Percentiles rank a stretch among this genome's conserved stretches.
phyloP scores from a whole-genome alignment of 192 early-diverging fungal genomes.

The Entomortierella parvispora region DNA sequence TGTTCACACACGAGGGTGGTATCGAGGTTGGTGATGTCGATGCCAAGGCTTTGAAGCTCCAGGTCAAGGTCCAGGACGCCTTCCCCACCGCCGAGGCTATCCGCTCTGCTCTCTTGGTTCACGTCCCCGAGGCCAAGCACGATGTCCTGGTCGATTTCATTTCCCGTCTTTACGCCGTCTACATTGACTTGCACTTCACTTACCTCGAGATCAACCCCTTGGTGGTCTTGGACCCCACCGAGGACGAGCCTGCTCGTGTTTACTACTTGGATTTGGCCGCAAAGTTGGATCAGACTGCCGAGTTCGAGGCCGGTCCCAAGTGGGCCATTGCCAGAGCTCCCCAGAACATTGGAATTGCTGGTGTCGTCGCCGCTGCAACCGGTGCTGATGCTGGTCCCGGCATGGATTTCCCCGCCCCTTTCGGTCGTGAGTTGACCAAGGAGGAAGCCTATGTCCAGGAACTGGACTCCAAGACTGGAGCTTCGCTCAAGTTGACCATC shows the following conservation, averaged over 20 bases:
- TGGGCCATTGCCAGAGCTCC: slow-evolving; percentile 87
- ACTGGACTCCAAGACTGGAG: slow-evolving; percentile 96
- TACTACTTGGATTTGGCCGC: slow-evolving; percentile 95
- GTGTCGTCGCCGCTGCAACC: slow-evolving; percentile 17
- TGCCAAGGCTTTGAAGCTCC: slow-evolving; percentile 88
- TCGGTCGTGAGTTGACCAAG: slow-evolving; percentile 92
- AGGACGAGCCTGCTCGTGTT: slow-evolving; percentile 69
- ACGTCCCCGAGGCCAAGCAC: slow-evolving; percentile 71
- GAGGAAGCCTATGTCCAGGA: slow-evolving; percentile 98
- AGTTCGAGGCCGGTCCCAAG: slow-evolving; percentile 94
- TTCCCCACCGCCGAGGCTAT: slow-evolving; percentile 76
- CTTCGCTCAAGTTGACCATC: slow-evolving; percentile 96
- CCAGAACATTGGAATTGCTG: slow-evolving; percentile 53
- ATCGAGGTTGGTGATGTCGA: slow-evolving; percentile 98
- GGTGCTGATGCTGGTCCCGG: slow-evolving; percentile 77
- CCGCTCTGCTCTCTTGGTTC: slow-evolving; percentile 70
- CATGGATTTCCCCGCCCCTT: slow-evolving; percentile 97
- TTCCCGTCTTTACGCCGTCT: slow-evolving; percentile 90
- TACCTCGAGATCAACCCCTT: slow-evolving; percentile 99
- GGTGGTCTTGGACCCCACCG: slow-evolving; percentile 81
- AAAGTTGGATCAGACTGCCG: slow-evolving; percentile 98
- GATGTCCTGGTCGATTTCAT: slow-evolving; percentile 90
- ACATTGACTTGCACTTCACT: slow-evolving; percentile 96
- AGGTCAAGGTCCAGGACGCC: slow-evolving; percentile 81
- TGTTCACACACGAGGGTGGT: slow-evolving; percentile 98